These are phyloP conservation scores for Mimosa bimucronata DNA, from an alignment of 306 rosid species.

Conservation along the genomic window DNA sequence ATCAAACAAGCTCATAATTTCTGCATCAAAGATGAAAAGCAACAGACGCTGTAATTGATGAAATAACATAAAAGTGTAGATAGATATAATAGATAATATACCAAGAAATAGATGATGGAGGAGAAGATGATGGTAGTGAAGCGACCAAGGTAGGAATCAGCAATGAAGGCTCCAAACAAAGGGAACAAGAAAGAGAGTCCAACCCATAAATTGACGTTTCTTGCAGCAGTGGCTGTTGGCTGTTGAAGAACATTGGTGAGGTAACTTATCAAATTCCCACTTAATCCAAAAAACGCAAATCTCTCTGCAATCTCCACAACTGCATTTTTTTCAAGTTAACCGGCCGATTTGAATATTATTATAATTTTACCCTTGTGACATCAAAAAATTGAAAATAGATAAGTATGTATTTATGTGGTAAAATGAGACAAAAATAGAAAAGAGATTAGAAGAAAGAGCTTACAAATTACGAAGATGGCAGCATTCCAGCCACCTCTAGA, in stretches of 20 bases:
- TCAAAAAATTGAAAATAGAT: too few relatives aligned
- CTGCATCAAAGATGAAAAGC: too few relatives aligned
- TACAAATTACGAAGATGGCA: slow-evolving; percentile 62
- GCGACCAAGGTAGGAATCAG: slow-evolving; percentile 24
- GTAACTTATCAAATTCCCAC: neutral
- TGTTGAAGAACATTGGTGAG: neutral
- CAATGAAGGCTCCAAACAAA: slow-evolving; percentile 21
- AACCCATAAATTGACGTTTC: slow-evolving; percentile 27
- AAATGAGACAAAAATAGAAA: too few relatives aligned
- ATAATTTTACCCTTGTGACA: too few relatives aligned
- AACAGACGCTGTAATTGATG: too few relatives aligned
- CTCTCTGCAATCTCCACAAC: slow-evolving; percentile 6
- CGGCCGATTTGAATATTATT: too few relatives aligned
- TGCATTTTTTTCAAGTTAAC: neutral
- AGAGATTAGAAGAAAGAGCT: neutral
- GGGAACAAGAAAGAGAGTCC: slow-evolving; percentile 28
- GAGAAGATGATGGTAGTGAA: slow-evolving; percentile 1
- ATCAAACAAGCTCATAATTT: too few relatives aligned
- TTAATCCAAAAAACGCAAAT: neutral
- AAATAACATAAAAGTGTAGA: too few relatives aligned
- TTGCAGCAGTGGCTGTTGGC: neutral
- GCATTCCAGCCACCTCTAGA: slow-evolving; percentile 62
- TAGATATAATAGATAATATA: neutral
- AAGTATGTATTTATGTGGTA: too few relatives aligned
- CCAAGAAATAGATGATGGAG: neutral